Percentiles rank a stretch among this genome's conserved stretches.
Evolutionary conservation across 176 grass and related monocot genomes (phyloP).

Genomic region (Triticum urartu): DNA sequence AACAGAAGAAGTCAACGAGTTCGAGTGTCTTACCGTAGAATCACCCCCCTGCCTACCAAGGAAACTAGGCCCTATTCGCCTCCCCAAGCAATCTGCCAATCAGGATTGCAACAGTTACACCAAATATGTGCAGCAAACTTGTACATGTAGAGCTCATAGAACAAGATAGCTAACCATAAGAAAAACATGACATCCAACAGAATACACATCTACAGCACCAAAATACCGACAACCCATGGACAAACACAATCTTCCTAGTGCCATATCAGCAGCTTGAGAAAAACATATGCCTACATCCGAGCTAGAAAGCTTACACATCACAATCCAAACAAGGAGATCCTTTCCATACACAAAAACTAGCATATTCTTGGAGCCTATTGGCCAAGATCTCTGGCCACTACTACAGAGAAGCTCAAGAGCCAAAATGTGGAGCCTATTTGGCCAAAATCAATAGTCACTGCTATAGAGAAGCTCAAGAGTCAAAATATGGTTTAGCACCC

Average conservation of each 20-base stretch:
- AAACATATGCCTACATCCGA: conserved; percentile 11
- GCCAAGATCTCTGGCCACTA: background rate
- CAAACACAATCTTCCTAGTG: background rate
- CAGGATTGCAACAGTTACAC: conserved; percentile 26
- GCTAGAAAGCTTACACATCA: conserved; percentile 1
- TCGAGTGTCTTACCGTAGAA: conserved; percentile 63
- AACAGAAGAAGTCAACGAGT: conserved; percentile 17
- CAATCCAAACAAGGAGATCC: background rate
- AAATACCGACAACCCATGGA: conserved; percentile 1
- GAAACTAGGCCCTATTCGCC: conserved; percentile 84
- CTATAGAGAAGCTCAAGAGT: background rate
- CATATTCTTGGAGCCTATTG: background rate
- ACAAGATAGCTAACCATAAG: conserved; percentile 24
- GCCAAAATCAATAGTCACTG: background rate
- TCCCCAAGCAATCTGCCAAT: conserved; percentile 84
- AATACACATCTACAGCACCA: conserved; percentile 11
- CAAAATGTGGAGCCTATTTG: conserved; percentile 5
- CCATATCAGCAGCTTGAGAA: conserved; percentile 1
- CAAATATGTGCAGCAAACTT: background rate
- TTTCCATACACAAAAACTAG: background rate
- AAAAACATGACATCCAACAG: conserved; percentile 10
- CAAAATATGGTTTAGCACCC: background rate
- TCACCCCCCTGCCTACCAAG: conserved; percentile 64
- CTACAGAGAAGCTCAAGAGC: background rate
- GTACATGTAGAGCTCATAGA: background rate